Evolutionary conservation across 78 protist species (phyloP).

Genomic region (Dictyostelium purpureum): DNA sequence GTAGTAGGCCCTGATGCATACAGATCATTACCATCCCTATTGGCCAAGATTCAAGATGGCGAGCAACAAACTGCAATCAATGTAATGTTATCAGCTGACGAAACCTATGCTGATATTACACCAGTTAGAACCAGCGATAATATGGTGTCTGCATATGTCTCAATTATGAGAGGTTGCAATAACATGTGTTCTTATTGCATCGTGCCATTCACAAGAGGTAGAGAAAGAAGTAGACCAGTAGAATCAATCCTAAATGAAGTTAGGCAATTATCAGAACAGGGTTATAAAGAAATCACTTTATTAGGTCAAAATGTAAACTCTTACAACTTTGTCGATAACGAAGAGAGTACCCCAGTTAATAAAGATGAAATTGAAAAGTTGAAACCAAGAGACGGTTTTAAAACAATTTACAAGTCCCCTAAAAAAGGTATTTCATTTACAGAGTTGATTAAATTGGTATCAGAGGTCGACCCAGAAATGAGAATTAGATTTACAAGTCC

Average conservation of each 20-base stretch:
- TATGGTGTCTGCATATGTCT: conserved; percentile 76
- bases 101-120: conserved; percentile 96
- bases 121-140: conserved; percentile 89
- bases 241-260: conserved; percentile 88
- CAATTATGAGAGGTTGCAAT: conserved; percentile 93
- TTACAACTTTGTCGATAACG: conserved; percentile 59
- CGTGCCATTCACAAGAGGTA: conserved; percentile 97
- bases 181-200: conserved; percentile 97
- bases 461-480: conserved; percentile 84
- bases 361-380: not conserved
- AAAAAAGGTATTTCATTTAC: conserved; percentile 79
- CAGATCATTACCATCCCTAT: conserved; percentile 91
- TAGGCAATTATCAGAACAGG: conserved; percentile 27
- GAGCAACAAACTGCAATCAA: conserved; percentile 78
- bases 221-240: conserved; percentile 89
- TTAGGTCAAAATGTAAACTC: conserved; percentile 97
- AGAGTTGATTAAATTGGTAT: conserved; percentile 65
- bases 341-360: not conserved
- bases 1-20: conserved; percentile 95
- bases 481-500: conserved; percentile 96
- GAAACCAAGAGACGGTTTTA: conserved; percentile 73
- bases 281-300: conserved; percentile 84
- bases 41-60: conserved; percentile 45
- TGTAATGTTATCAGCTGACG: conserved; percentile 91
- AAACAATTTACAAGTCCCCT: conserved; percentile 85